Evolutionary conservation across 331 rosid genomes (phyloP), one percentile per base, ranked within the genome.

Genomic region (Cydonia oblonga): DNA sequence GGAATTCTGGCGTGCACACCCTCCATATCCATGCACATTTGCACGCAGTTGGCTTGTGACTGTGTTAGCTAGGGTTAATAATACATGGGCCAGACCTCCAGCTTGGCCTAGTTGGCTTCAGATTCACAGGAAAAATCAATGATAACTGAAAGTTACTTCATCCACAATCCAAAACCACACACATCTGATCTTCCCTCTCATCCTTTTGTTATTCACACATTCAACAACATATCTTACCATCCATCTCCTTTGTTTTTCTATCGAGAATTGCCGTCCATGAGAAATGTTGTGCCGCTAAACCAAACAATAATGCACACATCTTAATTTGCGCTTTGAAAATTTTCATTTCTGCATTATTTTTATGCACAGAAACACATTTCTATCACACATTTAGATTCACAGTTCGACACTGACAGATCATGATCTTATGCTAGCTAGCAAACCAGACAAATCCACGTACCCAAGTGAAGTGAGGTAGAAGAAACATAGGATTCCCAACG

Each of bases 401-500:
- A 26, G 51, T 28, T 57, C 42, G 66, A 54, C 67, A 32, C 5
- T 40, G 85, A 69, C 56, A 73, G 35, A 77, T 71, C 49, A 3
- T 35, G 58, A 70, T 52, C 76, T 28, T 65, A 44, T 66, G 57
- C 30, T 25, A 16, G 46, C 24, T 25, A 29, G 44, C 42, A 33
- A 75, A 59, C 71, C 23, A 4, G 79, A 73, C 74, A n/a, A 63
- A 70, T 52, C 40, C 65, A 23, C 65, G 70, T 57, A 66, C 57
- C 73, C 52, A 33, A 77, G 26, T 63, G 46, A 66, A 77, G n/a
- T 63, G 35, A 66, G 66, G 32, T 74, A 69, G 62, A 51, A 61
- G 18, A 40, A 62, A 75, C 83, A 72, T 79, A 77, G 76, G 82
- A 81, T 83, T 79, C 81, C 78, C 74, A 70, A 73, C 25, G 29